Evolutionary conservation across 2,329 filamentous ascomycete species (phyloP).

Genomic region (Aspergillus jensenii): DNA sequence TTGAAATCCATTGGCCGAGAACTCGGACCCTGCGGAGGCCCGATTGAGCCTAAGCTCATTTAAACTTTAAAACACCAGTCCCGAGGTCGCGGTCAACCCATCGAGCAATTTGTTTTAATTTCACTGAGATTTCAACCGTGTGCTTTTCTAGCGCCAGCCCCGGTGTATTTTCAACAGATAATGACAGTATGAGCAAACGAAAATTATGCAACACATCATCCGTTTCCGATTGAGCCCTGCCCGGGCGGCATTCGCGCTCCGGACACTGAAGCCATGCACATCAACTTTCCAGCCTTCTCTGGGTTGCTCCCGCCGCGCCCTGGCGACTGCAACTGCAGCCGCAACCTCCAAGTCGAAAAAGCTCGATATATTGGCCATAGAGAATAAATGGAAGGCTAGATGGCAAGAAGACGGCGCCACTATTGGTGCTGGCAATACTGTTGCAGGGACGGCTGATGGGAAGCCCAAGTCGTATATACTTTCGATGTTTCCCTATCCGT

Average conservation of each 20-base stretch:
- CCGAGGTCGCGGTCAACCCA: background rate
- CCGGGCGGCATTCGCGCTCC: conserved; percentile 19
- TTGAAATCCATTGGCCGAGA: background rate
- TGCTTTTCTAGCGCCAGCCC: background rate
- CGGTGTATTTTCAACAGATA: background rate
- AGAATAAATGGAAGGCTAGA: conserved; percentile 56
- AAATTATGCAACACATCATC: conserved; percentile 29
- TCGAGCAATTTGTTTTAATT: background rate
- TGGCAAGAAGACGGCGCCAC: conserved; percentile 39
- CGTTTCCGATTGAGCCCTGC: conserved; percentile 27
- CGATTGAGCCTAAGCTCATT: background rate
- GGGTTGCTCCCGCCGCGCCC: conserved; percentile 16
- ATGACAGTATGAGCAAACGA: conserved; percentile 22
- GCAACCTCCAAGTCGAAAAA: conserved; percentile 19
- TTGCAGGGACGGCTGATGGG: conserved; percentile 6
- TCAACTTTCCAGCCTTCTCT: conserved; percentile 11
- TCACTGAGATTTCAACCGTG: background rate
- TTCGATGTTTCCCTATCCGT: conserved; percentile 93
- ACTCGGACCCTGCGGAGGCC: background rate
- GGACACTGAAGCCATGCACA: conserved; percentile 18
- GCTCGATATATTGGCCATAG: conserved; percentile 48
- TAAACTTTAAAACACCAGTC: conserved; percentile 1
- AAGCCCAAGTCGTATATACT: conserved; percentile 65
- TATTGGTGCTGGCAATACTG: background rate
- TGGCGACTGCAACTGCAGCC: conserved; percentile 20